These are phyloP conservation scores for Madurella mycetomatis DNA, from an alignment of 2,329 filamentous ascomycete genomes.

Conservation along the genomic window DNA sequence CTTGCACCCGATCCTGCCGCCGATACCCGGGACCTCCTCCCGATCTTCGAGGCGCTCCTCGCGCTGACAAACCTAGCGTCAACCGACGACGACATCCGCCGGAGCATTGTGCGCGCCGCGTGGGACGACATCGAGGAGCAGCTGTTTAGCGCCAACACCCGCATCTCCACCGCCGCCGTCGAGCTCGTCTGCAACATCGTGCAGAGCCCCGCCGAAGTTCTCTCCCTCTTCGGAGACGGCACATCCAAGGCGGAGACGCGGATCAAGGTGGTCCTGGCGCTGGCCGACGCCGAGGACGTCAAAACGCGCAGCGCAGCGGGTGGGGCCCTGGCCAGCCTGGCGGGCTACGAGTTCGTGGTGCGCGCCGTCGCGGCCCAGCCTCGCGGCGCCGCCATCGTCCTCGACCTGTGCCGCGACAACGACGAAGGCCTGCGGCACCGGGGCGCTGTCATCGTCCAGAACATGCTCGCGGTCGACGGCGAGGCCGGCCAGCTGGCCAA, in stretches of 20 bases:
- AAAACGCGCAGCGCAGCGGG: conserved; percentile 79
- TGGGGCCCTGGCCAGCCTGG: conserved; percentile 80
- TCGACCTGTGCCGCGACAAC: conserved; percentile 74
- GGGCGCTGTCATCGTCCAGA: conserved; percentile 70
- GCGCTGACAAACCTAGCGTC: conserved; percentile 93
- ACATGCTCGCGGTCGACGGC: conserved; percentile 64
- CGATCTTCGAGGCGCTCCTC: conserved; percentile 84
- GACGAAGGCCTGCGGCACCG: conserved; percentile 64
- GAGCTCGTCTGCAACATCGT: conserved; percentile 92
- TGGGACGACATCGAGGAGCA: conserved; percentile 80
- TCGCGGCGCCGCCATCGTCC: conserved; percentile 68
- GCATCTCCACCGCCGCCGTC: conserved; percentile 76
- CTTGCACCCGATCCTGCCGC: conserved; percentile 60
- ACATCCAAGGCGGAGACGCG: conserved; percentile 63
- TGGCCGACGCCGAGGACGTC: conserved; percentile 79
- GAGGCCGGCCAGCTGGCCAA: conserved; percentile 59
- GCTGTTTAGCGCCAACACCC: conserved; percentile 68
- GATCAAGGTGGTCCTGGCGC: conserved; percentile 77
- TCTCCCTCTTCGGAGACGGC: conserved; percentile 64
- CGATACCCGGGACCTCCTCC: conserved; percentile 71
- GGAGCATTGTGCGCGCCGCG: conserved; percentile 66
- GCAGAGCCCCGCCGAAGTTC: conserved; percentile 57
- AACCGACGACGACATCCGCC: conserved; percentile 61
- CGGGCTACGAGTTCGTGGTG: conserved; percentile 71
- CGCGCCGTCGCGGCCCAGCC: conserved; percentile 65